Evolutionary conservation across 257 asterid genomes (phyloP).

Genomic region (Lycium ferocissimum): DNA sequence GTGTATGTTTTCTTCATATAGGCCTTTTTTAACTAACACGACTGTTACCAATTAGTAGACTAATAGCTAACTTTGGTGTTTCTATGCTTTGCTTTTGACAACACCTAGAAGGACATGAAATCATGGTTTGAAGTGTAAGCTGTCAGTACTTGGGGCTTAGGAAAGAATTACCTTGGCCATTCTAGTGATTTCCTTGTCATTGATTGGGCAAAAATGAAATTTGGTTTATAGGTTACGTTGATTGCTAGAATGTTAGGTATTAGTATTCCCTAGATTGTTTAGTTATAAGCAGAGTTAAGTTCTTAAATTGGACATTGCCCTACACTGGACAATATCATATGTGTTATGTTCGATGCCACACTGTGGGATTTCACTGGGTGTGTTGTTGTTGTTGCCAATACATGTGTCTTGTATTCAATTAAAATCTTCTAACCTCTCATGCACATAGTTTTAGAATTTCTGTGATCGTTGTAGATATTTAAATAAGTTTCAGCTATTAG

Average conservation of each 20-base stretch:
- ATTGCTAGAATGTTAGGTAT: not conserved
- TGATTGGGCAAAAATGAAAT: not conserved
- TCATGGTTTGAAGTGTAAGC: not conserved
- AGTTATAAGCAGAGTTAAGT: not conserved
- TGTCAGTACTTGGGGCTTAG: not conserved
- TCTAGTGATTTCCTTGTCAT: not conserved
- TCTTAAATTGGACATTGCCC: slow-evolving; percentile 16
- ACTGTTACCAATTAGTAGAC: not conserved
- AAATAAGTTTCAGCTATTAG: not conserved
- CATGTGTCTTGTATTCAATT: not conserved
- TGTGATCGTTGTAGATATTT: slow-evolving; percentile 7
- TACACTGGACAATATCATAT: not conserved
- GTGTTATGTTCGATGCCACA: not conserved
- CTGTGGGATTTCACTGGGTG: too few relatives aligned
- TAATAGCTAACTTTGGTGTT: not conserved
- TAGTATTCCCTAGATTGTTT: not conserved
- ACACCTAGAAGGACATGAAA: not conserved
- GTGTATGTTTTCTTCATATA: not conserved
- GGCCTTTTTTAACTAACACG: not conserved
- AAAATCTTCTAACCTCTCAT: not conserved
- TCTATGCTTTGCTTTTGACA: not conserved
- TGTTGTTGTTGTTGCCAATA: not conserved
- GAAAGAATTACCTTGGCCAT: not conserved
- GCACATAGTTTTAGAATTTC: not conserved
- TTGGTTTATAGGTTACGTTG: not conserved